Evolutionary conservation across 2,329 filamentous ascomycete species (phyloP), one percentile per base, ranked within the genome.

Genomic region (Paecilomyces variotii): DNA sequence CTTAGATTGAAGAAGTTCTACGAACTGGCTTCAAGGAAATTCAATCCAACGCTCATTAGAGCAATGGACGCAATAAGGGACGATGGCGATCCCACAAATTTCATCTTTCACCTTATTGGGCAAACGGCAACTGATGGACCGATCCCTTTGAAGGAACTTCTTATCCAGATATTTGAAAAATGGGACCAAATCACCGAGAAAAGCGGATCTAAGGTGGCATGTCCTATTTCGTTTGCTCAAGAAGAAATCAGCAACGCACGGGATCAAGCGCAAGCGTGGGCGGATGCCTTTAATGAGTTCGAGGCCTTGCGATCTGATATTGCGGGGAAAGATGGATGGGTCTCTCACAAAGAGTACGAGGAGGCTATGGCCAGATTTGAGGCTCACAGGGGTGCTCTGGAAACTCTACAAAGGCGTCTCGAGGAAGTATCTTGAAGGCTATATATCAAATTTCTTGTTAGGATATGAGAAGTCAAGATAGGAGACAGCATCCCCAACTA

Each of bases 41-140:
- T 66, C 58, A 69, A 69, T 59, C 63, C 56, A 14, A 10, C 25
- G 45, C 53, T 67, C 12, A 7, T 61, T n/a, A 53, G 26, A 28
- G 66, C 66, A 70, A 10, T 75, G 69, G 6, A 77, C 75, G 14
- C 59, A 28, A n/a, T 68, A 65, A 0, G 76, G 77, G 10, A 80
- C 77, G 4, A 79, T 76, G 14, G 74, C 69, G 2, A 84, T 28
- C 65, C 65, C 5, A 63, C 59, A 2, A 58, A 60, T 27, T 68
- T 63, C 49, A 64, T 68, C 45, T 67, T 68, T 32, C 57, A 62
- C 28, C 57, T 67, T 27, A 34, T 65, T 19, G 60, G 61, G 11
- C 63, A 60, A 26, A 58, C 64, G 4, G 60, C 61, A 30, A 10
- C 50, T 2, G 63, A 64, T 27, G 62, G 67, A 1, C 67, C 56